Evolutionary conservation across 352 stramenopile genomes (phyloP), one percentile per base, ranked within the genome.

Genomic region (Phytophthora citrophthora): DNA sequence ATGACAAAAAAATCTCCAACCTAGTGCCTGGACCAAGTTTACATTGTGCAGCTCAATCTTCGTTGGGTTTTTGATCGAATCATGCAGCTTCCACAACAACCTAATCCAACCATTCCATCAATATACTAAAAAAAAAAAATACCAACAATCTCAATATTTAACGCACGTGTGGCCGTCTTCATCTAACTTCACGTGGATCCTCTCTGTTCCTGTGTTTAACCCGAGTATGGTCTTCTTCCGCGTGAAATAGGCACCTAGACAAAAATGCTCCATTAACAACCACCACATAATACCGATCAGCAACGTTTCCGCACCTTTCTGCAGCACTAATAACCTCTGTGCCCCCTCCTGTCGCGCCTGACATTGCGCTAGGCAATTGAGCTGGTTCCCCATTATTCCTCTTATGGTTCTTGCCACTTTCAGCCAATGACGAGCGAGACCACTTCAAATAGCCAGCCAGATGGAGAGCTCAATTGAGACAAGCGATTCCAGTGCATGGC

Each of bases 341-440:
- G 77, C 64, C 49, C 76, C 74, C 69, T 94, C 83, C 29, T 85
- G 76, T 27, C 85, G 74, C 53, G 76, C 68, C 48, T 87, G 82
- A 61, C 86, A 94, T 64, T 93, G 80, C 74, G 85, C 74, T 13
- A 92, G 58, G 68, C 86, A 94, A 62, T 91, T 93, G 61, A 94
- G 76, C 56, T 82, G 65, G 68, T 94, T 94, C 48, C 86, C 86
- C 86, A 94, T 75, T n/a, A 13, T 48, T 39, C 11, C n/a, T 23
- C 27, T 53, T 31, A 3, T 47, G 18, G 6, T 15, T 44, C n/a
- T 20, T 54, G 16, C 34, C 13, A 15, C 3, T 11, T 67, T 62
- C 61, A 36, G 15, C 51, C 59, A 68, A 68, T 68, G 34, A 45
- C 31, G 16, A 50, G 15, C 16, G 5, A 23, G 15, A 2, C 26